These are phyloP conservation scores for Schizonepeta tenuifolia DNA, from an alignment of 257 asterid genomes.

Conservation along the genomic window DNA sequence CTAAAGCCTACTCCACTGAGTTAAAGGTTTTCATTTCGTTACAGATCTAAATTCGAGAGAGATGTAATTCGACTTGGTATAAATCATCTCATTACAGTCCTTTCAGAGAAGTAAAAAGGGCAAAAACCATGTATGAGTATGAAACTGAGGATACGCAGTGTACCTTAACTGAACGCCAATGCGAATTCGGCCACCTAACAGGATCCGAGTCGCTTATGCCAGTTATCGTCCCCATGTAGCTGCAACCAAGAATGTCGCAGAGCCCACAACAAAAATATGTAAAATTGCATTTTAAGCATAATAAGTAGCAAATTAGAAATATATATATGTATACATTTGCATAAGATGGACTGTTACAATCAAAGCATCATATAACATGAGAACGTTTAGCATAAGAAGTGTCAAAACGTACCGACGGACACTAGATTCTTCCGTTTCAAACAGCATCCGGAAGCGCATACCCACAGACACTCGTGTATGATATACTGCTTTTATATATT, in stretches of 20 bases:
- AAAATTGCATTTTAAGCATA: neutral
- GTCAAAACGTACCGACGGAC: constrained; percentile 62
- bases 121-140: neutral
- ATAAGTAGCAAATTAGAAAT: neutral
- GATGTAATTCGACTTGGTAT: neutral
- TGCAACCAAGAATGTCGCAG: constrained; percentile 38
- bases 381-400: neutral
- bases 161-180: constrained; percentile 92
- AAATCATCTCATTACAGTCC: neutral
- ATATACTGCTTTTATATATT: constrained; percentile 64
- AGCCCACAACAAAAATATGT: constrained; percentile 2
- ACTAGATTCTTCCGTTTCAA: constrained; percentile 83
- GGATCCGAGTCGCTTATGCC: constrained; percentile 77
- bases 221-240: constrained; percentile 90
- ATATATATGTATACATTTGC: too few relatives aligned
- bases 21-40: neutral
- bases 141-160: neutral
- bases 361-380: neutral
- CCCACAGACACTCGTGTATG: constrained; percentile 82
- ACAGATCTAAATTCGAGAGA: neutral
- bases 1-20: neutral
- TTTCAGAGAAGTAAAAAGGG: neutral
- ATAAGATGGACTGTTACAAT: too few relatives aligned
- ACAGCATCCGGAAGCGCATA: constrained; percentile 82
- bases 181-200: constrained; percentile 73